Evolutionary conservation across 176 grass and related monocot genomes (phyloP).

Genomic region (Olyra latifolia): DNA sequence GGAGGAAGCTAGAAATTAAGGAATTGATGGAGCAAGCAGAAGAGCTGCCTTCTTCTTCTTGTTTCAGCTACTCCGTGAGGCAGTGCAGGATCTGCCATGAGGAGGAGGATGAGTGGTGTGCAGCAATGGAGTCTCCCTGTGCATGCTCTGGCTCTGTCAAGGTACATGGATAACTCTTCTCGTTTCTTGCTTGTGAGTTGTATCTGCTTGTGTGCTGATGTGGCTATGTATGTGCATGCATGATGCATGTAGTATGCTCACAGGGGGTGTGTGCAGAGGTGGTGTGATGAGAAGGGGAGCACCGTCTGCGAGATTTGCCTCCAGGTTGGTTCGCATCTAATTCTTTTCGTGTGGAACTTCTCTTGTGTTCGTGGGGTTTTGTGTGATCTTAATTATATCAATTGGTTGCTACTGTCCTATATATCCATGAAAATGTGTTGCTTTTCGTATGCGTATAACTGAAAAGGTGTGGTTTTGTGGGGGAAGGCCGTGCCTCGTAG

Average conservation of each 20-base stretch:
- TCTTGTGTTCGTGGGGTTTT: not conserved
- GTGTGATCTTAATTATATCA: not conserved
- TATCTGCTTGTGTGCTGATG: not conserved
- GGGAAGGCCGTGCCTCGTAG: not conserved
- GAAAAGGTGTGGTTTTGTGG: conserved; percentile 12
- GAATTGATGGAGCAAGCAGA: conserved; percentile 30
- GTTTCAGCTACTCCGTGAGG: conserved; percentile 15
- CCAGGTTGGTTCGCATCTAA: conserved; percentile 49
- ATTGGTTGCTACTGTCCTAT: not conserved
- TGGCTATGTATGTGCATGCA: not conserved
- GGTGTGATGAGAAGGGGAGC: conserved; percentile 97
- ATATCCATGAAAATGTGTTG: conserved; percentile 4
- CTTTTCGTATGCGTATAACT: not conserved
- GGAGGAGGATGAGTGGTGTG: conserved; percentile 50
- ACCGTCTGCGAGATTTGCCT: conserved; percentile 89
- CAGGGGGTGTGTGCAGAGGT: conserved; percentile 89
- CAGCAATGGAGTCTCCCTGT: conserved; percentile 78
- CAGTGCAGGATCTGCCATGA: conserved; percentile 93
- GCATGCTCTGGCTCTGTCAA: conserved; percentile 88
- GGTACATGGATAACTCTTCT: conserved; percentile 32
- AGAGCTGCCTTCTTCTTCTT: conserved; percentile 25
- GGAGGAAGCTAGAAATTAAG: not conserved
- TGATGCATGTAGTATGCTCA: conserved; percentile 67
- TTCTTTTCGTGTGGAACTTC: not conserved
- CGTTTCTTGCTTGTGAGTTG: not conserved